Base-by-base conservation (phyloP, 371 early-diverging fungal genomes). In the Mortierella sp. region DNA sequence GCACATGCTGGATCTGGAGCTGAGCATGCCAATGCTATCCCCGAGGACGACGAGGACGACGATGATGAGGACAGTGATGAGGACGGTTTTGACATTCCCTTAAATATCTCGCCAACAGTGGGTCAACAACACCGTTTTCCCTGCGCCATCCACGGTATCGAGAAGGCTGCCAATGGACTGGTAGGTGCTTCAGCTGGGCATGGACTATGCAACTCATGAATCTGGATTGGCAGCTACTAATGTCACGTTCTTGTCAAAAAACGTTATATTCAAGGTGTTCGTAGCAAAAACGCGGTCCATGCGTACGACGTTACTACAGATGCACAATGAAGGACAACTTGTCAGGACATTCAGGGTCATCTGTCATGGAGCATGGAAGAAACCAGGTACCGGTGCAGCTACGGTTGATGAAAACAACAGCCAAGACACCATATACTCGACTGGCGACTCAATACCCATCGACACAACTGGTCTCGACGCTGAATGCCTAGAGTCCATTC, bases 151-250 rank as follows among this genome's bases (percentile, higher is more conserved):
- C 86, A 86, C 53, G 86, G 86, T 8, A 57, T 91, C 34, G 91
- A 91, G 75, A 92, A 91, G 67, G 91, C 92, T 34, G 90, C 91
- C 13, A 91, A 90, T 34, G 92, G 92, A 51, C 74, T 92, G 83
- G 92, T 92, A 88, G 82, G 81, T 71, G 13, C 4, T 51, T 40
- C 16, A 50, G 6, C 6, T 61, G 19, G 5, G 19, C 1, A 34
- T 5, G 28, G 16, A 5, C 1, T 31, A 4, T 26, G 19, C 21
- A 14, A 16, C 26, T 26, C 31, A 55, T 8, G 6, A 8, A 50
- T 50, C 2, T 16, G 13, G 10, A 76, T 71, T 48, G 10, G 14
- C 28, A 28, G 19, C 40, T 51, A 8, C 34, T 61, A 61, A 34
- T 6, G 14, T 10, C 31, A 19, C 13, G 1, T 19, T 8, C 34